Evolutionary conservation across 305 asterid genomes (phyloP).

Genomic region (Fraxinus ornus): DNA sequence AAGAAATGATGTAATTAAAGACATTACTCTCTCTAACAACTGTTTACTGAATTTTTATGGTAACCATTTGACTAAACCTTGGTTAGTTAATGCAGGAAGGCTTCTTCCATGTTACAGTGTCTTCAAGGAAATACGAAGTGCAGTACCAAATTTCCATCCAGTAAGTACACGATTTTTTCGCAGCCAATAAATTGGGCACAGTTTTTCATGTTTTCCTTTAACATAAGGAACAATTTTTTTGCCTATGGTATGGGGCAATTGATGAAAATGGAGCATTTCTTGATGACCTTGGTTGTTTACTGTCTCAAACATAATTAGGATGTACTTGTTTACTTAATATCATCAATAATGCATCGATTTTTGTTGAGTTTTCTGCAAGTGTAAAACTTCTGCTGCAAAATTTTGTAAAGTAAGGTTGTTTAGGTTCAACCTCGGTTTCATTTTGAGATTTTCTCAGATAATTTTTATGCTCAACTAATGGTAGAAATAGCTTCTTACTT

Average conservation of each 20-base stretch:
- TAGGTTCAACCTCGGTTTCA: background rate
- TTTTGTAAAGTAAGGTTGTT: background rate
- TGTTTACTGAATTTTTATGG: background rate
- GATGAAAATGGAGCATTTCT: background rate
- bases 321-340: background rate
- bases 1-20: background rate
- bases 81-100: constrained; percentile 40
- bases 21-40: background rate
- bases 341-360: background rate
- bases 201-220: background rate
- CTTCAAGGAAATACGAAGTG: constrained; percentile 41
- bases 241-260: background rate
- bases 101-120: constrained; percentile 41
- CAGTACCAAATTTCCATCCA: constrained; percentile 33
- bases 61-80: background rate
- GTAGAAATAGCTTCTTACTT: background rate
- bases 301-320: background rate
- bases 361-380: background rate
- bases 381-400: background rate
- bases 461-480: background rate
- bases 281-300: background rate
- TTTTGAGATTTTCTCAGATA: background rate
- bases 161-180: constrained; percentile 31
- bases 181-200: background rate
- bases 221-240: background rate